Evolutionary conservation across 148 eudicot genomes (phyloP), one percentile per base, ranked within the genome.

Genomic region (Vaccinium darrowii): DNA sequence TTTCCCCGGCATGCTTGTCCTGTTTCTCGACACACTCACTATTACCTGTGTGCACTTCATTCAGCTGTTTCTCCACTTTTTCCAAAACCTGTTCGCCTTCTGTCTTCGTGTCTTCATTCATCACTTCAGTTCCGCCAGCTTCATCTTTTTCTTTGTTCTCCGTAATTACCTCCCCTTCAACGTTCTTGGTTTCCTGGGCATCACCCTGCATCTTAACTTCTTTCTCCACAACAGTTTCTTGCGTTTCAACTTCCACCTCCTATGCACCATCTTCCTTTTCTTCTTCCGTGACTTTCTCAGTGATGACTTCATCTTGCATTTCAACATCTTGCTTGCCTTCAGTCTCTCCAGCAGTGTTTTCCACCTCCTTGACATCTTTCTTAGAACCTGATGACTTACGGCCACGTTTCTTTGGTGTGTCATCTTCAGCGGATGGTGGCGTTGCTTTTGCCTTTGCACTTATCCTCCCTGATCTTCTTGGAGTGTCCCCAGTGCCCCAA

Each of bases 401-500:
- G 12, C 88, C 84, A 77, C 87, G 91, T 88, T 94, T 95, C 89
- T 82, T 92, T 19, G 91, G 91, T 57, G 94, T 86, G 81, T 89
- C 94, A 79, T 72, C 88, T 67, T 92, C 97, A 69, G 88, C 63
- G 4, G 90, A 80, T 6, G 94, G 85, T n/a, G 90, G 89, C 1
- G 90, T 67, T 75, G 91, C 75, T 88, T 89, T 94, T 43, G 56
- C 93, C 86, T 94, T 95, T 90, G 91, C 95, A 78, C 92, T 92
- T 84, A 95, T 92, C 73, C 98, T 88, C 79, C 95, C 87, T 21
- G 98, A 95, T 88, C 98, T 92, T 84, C 98, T 88, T 79, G 98
- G 98, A 54, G 93, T 92, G 86, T 94, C 98, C 69, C 97, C 94
- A 23, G 94, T 92, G 79, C 95, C 87, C 98, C 98, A 95, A 84